Evolutionary conservation across 345 rosid species (phyloP), one percentile per base, ranked within the genome.

Genomic region (Carallia brachiata): DNA sequence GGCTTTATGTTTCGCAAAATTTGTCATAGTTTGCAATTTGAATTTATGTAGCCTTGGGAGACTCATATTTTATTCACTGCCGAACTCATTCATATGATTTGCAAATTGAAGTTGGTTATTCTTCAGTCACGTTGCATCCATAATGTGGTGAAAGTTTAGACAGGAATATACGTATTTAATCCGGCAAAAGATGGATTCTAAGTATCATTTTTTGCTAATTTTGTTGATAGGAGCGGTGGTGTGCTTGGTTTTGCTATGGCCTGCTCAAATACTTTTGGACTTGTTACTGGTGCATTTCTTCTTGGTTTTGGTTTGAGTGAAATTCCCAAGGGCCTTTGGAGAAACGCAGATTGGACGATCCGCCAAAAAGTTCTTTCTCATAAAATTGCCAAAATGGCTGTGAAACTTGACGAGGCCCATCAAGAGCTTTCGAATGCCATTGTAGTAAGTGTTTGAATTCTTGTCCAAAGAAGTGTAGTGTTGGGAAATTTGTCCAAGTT

Each of bases 291-390:
- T 70, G 93, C 93, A 74, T 96, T 96, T 82, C 99, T 96, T 79
- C 98, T 96, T 84, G 99, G 99, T 23, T 96, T 96, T 78, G 98
- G 99, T 77, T 76, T 96, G 86, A 89, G 96, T 76, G 96, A 96
- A 78, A 96, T 90, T 76, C 99, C 99, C 39, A 96, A 90, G 76
- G 80, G 81, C 77, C 77, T 87, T 39, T 92, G 99, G 98, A 89
- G 80, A 83, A 89, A 90, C 83, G 88, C 96, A 65, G 97, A 92
- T 73, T 90, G 98, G 98, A 89, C 82, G 32, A 87, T 78, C 62
- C 97, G 97, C 65, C 99, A 96, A 66, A 96, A 92, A 79, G 88
- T 92, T 83, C 97, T 96, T 56, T 96, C 99, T 13, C 98, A 96
- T 83, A 92, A 89, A 84, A 84, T 96, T 81, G 87, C 99, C 79